phyloP scores from a whole-genome alignment of 1,284 basidiomycete species.

The Leccinum griseonigrum region DNA sequence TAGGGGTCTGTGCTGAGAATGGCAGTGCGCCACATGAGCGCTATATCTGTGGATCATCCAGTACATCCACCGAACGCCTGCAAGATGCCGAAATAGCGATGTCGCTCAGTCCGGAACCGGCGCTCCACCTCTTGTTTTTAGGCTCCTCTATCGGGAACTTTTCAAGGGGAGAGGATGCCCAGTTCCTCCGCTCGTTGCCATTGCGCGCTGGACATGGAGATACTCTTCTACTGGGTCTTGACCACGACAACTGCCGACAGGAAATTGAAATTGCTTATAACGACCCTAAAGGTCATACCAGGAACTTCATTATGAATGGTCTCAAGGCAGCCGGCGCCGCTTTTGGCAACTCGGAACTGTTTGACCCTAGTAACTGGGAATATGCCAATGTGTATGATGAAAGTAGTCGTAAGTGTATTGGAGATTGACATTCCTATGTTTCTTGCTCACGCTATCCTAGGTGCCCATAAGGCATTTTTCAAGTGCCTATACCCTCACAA shows the following conservation, averaged over 20 bases:
- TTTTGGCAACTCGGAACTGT: constrained; percentile 60
- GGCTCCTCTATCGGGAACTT: constrained; percentile 96
- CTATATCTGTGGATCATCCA: constrained; percentile 24
- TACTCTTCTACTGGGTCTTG: constrained; percentile 79
- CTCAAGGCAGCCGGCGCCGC: constrained; percentile 61
- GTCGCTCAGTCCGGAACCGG: constrained; percentile 43
- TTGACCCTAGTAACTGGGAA: constrained; percentile 74
- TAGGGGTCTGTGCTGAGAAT: background rate
- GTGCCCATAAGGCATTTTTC: constrained; percentile 87
- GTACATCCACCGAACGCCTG: constrained; percentile 20
- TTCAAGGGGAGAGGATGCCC: constrained; percentile 64
- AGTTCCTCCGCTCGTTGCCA: constrained; percentile 80
- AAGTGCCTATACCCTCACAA: constrained; percentile 65
- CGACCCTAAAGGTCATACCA: constrained; percentile 76
- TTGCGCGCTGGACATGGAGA: constrained; percentile 71
- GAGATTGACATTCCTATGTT: background rate
- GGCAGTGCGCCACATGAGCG: background rate
- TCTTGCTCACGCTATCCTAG: constrained; percentile 39
- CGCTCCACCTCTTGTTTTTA: constrained; percentile 87
- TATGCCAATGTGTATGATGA: constrained; percentile 83
- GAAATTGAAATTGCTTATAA: constrained; percentile 83
- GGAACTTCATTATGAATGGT: constrained; percentile 89
- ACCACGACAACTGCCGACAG: constrained; percentile 71
- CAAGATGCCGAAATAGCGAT: constrained; percentile 29
- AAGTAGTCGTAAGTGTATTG: constrained; percentile 52